A percentile compares a stretch with the other conserved stretches of the same genome.
Conservation (phyloP, 1,139 yeast species). For the Taphrina communis region DNA sequence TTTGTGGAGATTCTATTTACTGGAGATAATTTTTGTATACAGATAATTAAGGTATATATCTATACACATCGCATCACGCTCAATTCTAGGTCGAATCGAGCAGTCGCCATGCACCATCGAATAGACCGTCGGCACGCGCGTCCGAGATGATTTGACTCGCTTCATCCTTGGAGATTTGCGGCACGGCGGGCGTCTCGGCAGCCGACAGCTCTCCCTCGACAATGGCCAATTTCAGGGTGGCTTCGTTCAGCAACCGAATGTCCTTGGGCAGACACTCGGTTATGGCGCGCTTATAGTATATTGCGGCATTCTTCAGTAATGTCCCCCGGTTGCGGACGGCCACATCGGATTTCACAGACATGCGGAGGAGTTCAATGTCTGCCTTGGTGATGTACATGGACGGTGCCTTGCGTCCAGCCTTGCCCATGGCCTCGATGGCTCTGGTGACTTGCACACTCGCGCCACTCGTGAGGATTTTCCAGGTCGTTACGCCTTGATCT, state of each 20-base stretch:
- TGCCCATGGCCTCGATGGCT: constrained; percentile 12
- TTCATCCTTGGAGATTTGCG: constrained; percentile 25
- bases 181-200: constrained; percentile 12
- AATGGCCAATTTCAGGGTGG: constrained; percentile 30
- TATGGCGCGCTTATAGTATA: constrained; percentile 33
- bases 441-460: constrained; percentile 22
- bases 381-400: constrained; percentile 25
- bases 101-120: constrained; percentile 30
- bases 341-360: constrained; percentile 5
- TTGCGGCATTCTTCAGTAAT: constrained; percentile 26
- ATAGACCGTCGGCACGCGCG: constrained; percentile 35
- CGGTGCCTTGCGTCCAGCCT: constrained; percentile 8
- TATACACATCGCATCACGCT: not conserved
- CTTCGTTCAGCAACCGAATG: constrained; percentile 17
- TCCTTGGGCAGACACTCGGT: constrained; percentile 38
- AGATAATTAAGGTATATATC: no score
- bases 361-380: constrained; percentile 32
- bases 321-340: constrained; percentile 17
- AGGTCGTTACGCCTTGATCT: constrained; percentile 7
- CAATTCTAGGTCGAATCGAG: not conserved
- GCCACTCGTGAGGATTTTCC: constrained; percentile 26
- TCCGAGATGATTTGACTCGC: constrained; percentile 31
- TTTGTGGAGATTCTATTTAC: no score
- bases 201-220: constrained; percentile 24
- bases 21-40: no score